Evolutionary conservation across 1,139 yeast genomes (phyloP), one percentile per base, ranked within the genome.

Genomic region (Debaryomycetaceae sp.): DNA sequence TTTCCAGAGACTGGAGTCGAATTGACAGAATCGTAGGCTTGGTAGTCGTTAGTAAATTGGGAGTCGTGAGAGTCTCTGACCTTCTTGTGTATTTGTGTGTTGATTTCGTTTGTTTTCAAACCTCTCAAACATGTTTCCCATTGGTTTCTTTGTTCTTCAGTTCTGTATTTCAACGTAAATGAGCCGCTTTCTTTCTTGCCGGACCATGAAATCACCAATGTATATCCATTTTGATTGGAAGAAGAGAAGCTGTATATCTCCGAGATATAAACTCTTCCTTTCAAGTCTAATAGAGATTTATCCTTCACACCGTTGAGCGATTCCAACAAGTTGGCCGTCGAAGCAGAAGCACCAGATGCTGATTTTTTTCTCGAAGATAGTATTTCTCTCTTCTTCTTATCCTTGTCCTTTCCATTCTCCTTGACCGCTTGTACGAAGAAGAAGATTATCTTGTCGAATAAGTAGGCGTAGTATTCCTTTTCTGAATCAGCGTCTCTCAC

Each of bases 391-490:
- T 66, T 68, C 52, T 65, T 68, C 42, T 59, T 62, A 27, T 56
- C 65, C 45, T 62, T 65, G 23, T 58, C 62, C 41, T 57, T 55
- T 34, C 45, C 34, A 11, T 42, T 38, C 49, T 59, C 54, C 49
- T 65, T 57, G 31, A 56, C 55, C 24, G 65, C 64, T 57, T 78
- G 82, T 42, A 78, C 79, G 63, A 90, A 89, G 60, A 95, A 84
- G 50, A 91, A 81, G 14, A 93, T 83, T 45, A 91, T 89, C 55
- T 81, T 82, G 61, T 93, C 97, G 63, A 93, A 93, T 35, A 93
- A 70, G 59, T 89, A 95, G 14, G 95, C 90, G 57, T 87, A 85
- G 62, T 89, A 93, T 57, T 91, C 97, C 48, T 88, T 81, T 62
- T 93, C 99, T 42, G 78, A 76, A 38, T 89, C 95, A 39, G 79